Evolutionary conservation across 139 green algal species (phyloP), one percentile per base, ranked within the genome.

Genomic region (Chlorella vulgaris): DNA sequence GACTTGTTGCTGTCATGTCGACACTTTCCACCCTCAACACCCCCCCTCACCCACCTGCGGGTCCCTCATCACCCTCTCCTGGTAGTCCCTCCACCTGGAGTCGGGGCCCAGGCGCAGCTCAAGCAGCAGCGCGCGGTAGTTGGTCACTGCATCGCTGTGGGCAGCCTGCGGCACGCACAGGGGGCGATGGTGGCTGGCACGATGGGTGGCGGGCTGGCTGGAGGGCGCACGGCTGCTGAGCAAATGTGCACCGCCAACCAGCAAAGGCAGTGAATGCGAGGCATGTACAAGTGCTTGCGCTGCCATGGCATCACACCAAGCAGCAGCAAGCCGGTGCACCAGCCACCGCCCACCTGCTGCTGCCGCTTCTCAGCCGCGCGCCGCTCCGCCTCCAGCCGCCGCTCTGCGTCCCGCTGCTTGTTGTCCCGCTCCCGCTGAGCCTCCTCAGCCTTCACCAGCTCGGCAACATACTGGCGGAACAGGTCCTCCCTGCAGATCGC

Each of bases 91-190:
- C 88, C 90, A 95, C 42, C 58, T 33, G 1, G 83, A 85, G 8
- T 78, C 82, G 2, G 86, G 66, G 19, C 91, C 82, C 31, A 88
- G 81, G 68, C 94, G 84, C 19, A 86, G n/a, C 83, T 95, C 91
- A 10, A 35, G 63, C 69, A 95, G 79, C 66, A 95, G 88, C 4
- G 88, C 90, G 28, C 86, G 84, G 63, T 84, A 95, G 29, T 82
- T 75, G 10, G 82, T 55, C 7, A 84, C 70, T 8, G 91, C 91
- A 63, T 90, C 88, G 26, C 66, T 19, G 33, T 88, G 84, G 1
- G 84, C 88, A 1, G 90, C 90, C 61, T 85, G 69, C 74, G 74
- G 60, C n/a, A n/a, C n/a, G 15, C 22, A n/a, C 24, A n/a, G 50
- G 51, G 29, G 73, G 28, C 13, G 35, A 39, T 19, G 58, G 26